Percentiles rank a stretch among this genome's conserved stretches.
Evolutionary conservation across 306 rosid species (phyloP).

Genomic region (Parietaria judaica): DNA sequence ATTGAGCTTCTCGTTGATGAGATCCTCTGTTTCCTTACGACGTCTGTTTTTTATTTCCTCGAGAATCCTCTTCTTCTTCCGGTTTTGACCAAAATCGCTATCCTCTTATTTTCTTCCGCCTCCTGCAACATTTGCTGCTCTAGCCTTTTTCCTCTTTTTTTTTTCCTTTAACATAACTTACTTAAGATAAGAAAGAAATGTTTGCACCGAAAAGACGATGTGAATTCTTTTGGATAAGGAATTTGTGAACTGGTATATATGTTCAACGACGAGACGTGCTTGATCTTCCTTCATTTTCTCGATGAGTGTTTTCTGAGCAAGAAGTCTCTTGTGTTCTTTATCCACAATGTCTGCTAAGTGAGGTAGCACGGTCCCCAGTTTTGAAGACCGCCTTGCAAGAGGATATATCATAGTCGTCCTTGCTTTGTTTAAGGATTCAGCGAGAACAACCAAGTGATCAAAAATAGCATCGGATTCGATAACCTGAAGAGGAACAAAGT

Average conservation of each 20-base stretch:
- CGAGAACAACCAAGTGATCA: constrained; percentile 64
- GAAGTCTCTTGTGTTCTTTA: constrained; percentile 89
- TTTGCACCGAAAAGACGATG: no score
- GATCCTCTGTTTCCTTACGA: constrained; percentile 51
- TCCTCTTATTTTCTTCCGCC: constrained; percentile 78
- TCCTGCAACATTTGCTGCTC: constrained; percentile 63
- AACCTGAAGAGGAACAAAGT: constrained; percentile 36
- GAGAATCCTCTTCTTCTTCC: constrained; percentile 48
- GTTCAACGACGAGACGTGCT: constrained; percentile 82
- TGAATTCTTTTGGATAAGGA: neutral
- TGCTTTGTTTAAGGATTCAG: constrained; percentile 64
- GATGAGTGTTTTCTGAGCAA: constrained; percentile 84
- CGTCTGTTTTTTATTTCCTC: constrained; percentile 79
- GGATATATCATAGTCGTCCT: constrained; percentile 72
- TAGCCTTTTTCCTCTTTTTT: constrained; percentile 73
- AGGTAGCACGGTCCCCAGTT: constrained; percentile 54
- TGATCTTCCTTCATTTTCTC: constrained; percentile 96
- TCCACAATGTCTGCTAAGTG: constrained; percentile 59
- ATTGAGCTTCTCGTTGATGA: constrained; percentile 43
- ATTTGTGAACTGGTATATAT: constrained; percentile 29
- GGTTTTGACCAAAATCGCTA: constrained; percentile 53
- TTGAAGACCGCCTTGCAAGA: constrained; percentile 45
- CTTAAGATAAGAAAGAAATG: no score
- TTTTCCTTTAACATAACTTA: constrained; percentile 46
- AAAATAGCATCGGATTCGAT: constrained; percentile 73